Evolutionary conservation across 176 grass and related monocot genomes (phyloP).

Genomic region (Phoenix dactylifera): DNA sequence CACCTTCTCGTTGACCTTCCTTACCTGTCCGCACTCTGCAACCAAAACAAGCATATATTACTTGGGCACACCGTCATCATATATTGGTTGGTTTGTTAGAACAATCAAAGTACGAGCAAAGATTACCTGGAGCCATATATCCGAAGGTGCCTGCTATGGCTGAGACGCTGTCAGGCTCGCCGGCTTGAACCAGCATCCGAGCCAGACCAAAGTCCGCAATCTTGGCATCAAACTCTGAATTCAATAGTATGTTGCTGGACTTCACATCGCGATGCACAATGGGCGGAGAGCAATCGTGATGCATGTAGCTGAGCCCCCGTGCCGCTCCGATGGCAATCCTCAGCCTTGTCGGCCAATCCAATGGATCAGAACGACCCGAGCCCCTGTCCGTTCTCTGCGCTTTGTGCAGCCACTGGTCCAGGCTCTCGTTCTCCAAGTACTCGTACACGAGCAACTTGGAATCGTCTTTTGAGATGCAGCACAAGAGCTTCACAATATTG

Average conservation of each 20-base stretch:
- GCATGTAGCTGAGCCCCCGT: constrained; percentile 75
- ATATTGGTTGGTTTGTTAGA: too few species aligned
- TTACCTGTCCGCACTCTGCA: constrained; percentile 53
- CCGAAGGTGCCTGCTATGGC: constrained; percentile 62
- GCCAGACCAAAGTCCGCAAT: constrained; percentile 81
- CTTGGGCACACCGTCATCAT: too few species aligned
- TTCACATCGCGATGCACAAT: constrained; percentile 84
- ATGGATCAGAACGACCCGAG: constrained; percentile 10
- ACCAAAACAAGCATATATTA: background rate
- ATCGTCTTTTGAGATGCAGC: constrained; percentile 51
- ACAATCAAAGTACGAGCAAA: too few species aligned
- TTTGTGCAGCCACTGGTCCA: constrained; percentile 62
- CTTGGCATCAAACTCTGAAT: constrained; percentile 50
- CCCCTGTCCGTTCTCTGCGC: constrained; percentile 10
- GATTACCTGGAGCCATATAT: constrained; percentile 76
- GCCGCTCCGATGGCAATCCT: constrained; percentile 48
- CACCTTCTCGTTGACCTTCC: constrained; percentile 67
- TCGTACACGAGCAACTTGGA: constrained; percentile 67
- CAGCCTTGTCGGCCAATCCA: constrained; percentile 60
- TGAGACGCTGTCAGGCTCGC: constrained; percentile 50
- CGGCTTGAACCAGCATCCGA: constrained; percentile 43
- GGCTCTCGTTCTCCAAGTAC: constrained; percentile 81
- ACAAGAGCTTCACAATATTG: constrained; percentile 84
- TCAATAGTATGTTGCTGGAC: constrained; percentile 79
- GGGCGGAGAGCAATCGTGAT: constrained; percentile 43